Evolutionary conservation across 306 rosid genomes (phyloP).

Genomic region (Amphicarpaea edgeworthii): DNA sequence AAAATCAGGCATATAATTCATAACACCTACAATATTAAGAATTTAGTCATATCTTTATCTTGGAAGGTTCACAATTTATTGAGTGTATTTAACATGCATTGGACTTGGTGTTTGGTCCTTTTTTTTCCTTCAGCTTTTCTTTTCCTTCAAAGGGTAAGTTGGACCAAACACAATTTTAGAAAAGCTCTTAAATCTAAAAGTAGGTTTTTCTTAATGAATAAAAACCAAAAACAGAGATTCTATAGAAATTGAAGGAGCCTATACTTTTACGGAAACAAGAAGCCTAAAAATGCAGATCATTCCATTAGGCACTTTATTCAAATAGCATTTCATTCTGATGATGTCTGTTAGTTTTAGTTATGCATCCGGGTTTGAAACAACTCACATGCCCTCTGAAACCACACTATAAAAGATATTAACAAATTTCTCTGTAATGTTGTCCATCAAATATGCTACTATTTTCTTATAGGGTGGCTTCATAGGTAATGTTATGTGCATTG

Average conservation of each 20-base stretch:
- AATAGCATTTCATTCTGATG: constrained; percentile 17
- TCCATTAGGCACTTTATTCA: constrained; percentile 27
- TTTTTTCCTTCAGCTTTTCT: neutral
- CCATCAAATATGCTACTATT: constrained; percentile 15
- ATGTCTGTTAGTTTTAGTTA: constrained; percentile 14
- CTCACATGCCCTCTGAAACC: constrained; percentile 7
- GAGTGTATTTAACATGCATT: constrained; percentile 7
- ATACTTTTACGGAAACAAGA: neutral
- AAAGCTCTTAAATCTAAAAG: neutral
- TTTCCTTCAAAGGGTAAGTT: neutral
- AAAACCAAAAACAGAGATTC: neutral
- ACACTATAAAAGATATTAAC: constrained; percentile 1
- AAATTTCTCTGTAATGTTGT: neutral
- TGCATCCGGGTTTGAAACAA: constrained; percentile 8
- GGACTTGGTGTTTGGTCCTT: neutral
- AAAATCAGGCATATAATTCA: constrained; percentile 30
- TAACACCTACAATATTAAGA: constrained; percentile 12
- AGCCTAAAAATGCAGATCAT: neutral
- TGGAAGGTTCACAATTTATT: constrained; percentile 8
- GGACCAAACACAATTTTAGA: neutral
- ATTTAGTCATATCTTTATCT: constrained; percentile 19
- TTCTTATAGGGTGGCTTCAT: neutral
- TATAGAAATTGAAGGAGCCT: neutral
- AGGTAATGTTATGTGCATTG: constrained; percentile 12
- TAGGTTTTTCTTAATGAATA: neutral